Base-by-base conservation (phyloP, 352 stramenopile species). In the Pythium monospermum region DNA sequence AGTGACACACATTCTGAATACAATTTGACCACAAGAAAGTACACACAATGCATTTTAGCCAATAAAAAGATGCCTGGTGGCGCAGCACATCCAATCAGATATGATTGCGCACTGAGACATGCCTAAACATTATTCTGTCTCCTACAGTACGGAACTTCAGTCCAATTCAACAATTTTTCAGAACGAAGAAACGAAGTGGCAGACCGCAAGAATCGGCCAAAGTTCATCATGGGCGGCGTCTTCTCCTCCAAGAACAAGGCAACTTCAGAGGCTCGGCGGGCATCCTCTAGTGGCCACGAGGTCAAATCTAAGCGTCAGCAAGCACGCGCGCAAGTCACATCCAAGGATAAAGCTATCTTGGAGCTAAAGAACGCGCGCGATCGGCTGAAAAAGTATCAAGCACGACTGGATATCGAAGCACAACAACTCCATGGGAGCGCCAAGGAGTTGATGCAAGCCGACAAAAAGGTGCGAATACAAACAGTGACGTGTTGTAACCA, bases 341-440 rank as follows among this genome's bases (percentile, higher is more conserved):
- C 74, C 32, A 94, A 96, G 64, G 86, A 96, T 64, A 91, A 91
- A 58, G 86, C 84, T 16, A 59, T 94, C 7, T 69, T 96, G 12
- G 83, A 95, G 54, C 82, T 96, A 35, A 96, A 96, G 66, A 93
- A 93, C 39, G 82, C 86, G n/a, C 77, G 86, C 19, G 86, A 96
- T 51, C 70, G 82, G 8, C 74, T 95, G 3, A 78, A 80, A 48
- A 91, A 87, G 69, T 93, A 93, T 57, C 83, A 94, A 53, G 62
- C 68, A 49, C 75, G 82, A 33, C 73, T 94, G 19, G 83, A 94
- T 50, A 65, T 85, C 26, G 85, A 96, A 53, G 77, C 76, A 27
- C 78, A 79, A 21, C 77, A 92, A 56, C 69, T 94, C 32, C 73
- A 88, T 33, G 69, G 83, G 27, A 92, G 83, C 45, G 83, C 84